Conservation (phyloP, 345 rosid species). For the Salix koriyanagi region DNA sequence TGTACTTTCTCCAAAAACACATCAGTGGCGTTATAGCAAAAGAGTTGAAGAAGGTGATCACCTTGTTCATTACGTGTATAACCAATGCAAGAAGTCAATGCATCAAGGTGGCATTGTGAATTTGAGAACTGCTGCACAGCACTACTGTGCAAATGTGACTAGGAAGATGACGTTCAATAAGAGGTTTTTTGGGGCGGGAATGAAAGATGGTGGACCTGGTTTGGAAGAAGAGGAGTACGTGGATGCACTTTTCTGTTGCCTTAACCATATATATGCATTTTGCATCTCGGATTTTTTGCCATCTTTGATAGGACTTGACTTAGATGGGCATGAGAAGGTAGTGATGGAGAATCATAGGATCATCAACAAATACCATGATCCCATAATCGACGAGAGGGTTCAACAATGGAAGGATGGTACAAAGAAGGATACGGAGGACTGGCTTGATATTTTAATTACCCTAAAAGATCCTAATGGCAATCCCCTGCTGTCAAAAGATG, state of each 20-base stretch:
- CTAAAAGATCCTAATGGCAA: conserved; percentile 29
- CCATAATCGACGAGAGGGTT: conserved; percentile 31
- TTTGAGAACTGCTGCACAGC: neutral
- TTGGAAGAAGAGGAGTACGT: conserved; percentile 30
- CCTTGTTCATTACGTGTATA: neutral
- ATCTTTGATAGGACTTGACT: neutral
- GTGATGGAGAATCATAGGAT: too few species aligned
- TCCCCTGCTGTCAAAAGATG: conserved; percentile 26
- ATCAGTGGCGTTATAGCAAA: conserved; percentile 4
- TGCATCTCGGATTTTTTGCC: conserved; percentile 51
- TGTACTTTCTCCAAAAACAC: conserved; percentile 21
- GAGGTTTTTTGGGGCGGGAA: conserved; percentile 23
- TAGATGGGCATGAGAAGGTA: too few species aligned
- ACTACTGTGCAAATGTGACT: conserved; percentile 20
- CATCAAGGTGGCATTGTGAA: too few species aligned
- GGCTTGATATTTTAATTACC: conserved; percentile 38
- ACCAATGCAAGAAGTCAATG: too few species aligned
- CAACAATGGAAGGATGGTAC: conserved; percentile 29
- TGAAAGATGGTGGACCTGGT: conserved; percentile 23
- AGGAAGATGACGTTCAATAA: conserved; percentile 23
- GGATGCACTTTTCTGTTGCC: conserved; percentile 37
- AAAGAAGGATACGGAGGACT: conserved; percentile 30
- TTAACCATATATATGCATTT: conserved; percentile 35
- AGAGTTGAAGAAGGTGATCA: conserved; percentile 45
- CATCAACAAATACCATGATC: conserved; percentile 34